These are phyloP conservation scores for Auricularia cornea DNA, from an alignment of 768 basidiomycete species.

Conservation along the genomic window DNA sequence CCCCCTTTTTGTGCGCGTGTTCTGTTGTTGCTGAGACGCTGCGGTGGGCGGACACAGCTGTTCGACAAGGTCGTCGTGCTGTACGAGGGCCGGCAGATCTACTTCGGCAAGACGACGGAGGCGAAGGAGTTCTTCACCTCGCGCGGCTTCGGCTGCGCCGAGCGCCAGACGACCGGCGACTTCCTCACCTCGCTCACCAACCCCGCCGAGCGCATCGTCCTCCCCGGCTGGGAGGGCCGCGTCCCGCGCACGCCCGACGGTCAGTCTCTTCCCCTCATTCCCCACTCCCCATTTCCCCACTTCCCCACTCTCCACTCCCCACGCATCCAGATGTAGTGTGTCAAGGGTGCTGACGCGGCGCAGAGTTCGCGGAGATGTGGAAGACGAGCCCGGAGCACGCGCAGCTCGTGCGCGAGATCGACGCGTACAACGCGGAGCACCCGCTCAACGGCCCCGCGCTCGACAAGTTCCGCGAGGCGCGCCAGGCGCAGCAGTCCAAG, in stretches of 20 bases:
- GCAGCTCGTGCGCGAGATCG: constrained; percentile 20
- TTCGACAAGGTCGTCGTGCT: constrained; percentile 42
- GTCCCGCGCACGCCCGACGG: constrained; percentile 33
- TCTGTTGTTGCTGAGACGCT: neutral
- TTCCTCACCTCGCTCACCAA: constrained; percentile 37
- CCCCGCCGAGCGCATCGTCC: constrained; percentile 28
- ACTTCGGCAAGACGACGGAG: constrained; percentile 32
- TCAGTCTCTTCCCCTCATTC: too few species aligned
- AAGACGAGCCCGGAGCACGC: constrained; percentile 26
- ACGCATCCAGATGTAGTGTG: too few species aligned
- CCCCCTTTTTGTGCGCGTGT: too few species aligned
- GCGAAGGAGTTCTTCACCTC: constrained; percentile 37
- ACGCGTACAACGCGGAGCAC: constrained; percentile 22
- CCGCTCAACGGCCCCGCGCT: constrained; percentile 21
- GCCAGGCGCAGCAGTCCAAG: constrained; percentile 30
- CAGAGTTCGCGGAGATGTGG: constrained; percentile 34
- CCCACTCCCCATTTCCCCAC: too few species aligned
- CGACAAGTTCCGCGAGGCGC: constrained; percentile 24
- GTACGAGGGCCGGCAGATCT: constrained; percentile 41
- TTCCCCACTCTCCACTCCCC: too few species aligned
- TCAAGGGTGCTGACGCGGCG: neutral
- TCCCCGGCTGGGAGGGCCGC: constrained; percentile 25
- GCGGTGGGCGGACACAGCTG: constrained; percentile 10
- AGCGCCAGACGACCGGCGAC: constrained; percentile 40
- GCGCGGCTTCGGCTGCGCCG: constrained; percentile 38